These are phyloP conservation scores for Zygoascus hellenicus DNA, from an alignment of 1,139 yeast species.

Conservation along the genomic window DNA sequence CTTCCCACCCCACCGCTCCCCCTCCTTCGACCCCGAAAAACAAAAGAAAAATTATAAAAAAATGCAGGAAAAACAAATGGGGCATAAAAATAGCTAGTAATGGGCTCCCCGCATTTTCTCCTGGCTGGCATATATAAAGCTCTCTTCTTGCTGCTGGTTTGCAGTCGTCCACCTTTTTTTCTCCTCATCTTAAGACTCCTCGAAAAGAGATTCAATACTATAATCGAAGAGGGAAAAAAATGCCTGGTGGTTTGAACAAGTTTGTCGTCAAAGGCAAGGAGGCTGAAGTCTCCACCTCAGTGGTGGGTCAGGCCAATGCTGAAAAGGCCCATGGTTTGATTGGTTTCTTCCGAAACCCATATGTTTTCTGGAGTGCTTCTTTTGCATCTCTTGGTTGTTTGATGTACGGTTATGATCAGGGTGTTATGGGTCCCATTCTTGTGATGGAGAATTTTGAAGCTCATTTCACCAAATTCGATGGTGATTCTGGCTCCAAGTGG, in stretches of 20 bases:
- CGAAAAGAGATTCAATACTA: no score
- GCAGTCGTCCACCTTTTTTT: no score
- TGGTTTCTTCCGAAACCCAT: slow-evolving; percentile 21
- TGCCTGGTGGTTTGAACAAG: slow-evolving; percentile 1
- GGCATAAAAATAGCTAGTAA: no score
- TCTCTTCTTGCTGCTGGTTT: no score
- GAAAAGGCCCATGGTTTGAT: slow-evolving; percentile 17
- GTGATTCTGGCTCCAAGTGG: slow-evolving; percentile 52
- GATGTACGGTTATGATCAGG: slow-evolving; percentile 39
- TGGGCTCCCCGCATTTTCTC: no score
- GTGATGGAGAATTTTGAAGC: slow-evolving; percentile 48
- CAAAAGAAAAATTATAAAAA: no score
- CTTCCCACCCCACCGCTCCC: no score
- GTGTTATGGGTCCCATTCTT: slow-evolving; percentile 52
- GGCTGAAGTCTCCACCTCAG: slow-evolving; percentile 21
- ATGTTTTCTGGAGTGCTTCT: slow-evolving; percentile 37
- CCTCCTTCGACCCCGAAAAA: no score
- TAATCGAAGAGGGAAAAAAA: no score
- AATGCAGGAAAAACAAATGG: no score
- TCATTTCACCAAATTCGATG: slow-evolving; percentile 43
- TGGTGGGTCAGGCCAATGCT: slow-evolving; percentile 22
- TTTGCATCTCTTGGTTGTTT: slow-evolving; percentile 33
- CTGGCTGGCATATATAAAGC: no score
- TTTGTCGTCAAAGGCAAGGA: slow-evolving; percentile 9
- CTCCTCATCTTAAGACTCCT: no score